Percentiles rank a stretch among this genome's conserved stretches.
Evolutionary conservation across 345 rosid genomes (phyloP).

Genomic region (Kernera saxatilis): DNA sequence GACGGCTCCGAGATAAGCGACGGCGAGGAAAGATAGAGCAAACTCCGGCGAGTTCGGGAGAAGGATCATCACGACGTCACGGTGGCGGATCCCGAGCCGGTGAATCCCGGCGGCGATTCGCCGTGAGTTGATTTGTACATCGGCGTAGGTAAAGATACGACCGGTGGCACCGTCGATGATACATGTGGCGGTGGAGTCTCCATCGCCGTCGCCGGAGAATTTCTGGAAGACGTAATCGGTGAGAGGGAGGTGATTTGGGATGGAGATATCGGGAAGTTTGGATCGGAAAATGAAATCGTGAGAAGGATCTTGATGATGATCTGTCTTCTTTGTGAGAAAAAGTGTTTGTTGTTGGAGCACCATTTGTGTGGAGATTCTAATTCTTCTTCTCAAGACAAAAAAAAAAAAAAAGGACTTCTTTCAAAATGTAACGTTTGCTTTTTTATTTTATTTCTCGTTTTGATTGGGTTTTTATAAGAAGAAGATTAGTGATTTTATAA

Average conservation of each 20-base stretch:
- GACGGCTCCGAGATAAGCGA: constrained; percentile 57
- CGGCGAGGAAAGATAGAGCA: constrained; percentile 64
- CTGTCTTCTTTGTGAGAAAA: constrained; percentile 8
- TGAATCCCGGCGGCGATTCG: constrained; percentile 58
- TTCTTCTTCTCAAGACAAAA: not conserved
- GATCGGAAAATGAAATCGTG: constrained; percentile 54
- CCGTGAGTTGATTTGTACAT: constrained; percentile 53
- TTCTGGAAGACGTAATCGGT: constrained; percentile 60
- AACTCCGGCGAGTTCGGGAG: constrained; percentile 76
- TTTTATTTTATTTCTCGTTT: not conserved
- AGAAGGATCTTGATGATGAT: constrained; percentile 25
- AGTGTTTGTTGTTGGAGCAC: constrained; percentile 31
- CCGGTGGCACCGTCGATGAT: constrained; percentile 74
- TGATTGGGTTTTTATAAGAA: constrained; percentile 9
- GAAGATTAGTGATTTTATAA: not conserved
- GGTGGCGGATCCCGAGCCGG: constrained; percentile 53
- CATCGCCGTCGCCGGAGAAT: constrained; percentile 42
- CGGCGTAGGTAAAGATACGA: constrained; percentile 43
- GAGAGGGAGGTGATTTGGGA: constrained; percentile 72
- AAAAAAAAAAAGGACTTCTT: not conserved
- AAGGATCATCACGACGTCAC: constrained; percentile 67
- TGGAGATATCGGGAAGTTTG: constrained; percentile 73
- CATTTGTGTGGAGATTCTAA: constrained; percentile 29
- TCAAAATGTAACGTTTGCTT: constrained; percentile 1
- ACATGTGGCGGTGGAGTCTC: constrained; percentile 27